Conservation (phyloP, 2,329 filamentous ascomycete species). For the Trichoderma arundinaceum region DNA sequence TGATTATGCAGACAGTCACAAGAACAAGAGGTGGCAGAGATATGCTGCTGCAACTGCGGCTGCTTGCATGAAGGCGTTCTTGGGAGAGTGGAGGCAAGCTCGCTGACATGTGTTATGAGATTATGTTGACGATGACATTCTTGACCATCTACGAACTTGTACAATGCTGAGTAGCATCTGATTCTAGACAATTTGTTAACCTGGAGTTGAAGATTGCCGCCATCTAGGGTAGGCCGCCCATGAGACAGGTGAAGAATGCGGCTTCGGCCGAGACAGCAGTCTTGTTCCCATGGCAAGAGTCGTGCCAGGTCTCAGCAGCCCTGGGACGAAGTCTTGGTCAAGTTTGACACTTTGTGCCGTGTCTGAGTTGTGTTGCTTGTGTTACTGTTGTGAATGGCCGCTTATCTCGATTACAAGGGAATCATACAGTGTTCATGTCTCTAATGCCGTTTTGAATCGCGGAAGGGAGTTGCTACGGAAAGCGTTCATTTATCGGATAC, state of each 20-base stretch:
- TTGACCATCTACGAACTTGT: background rate
- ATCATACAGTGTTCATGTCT: background rate
- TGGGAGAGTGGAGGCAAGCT: conserved; percentile 14
- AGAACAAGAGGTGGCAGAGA: conserved; percentile 44
- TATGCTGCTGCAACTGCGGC: conserved; percentile 33
- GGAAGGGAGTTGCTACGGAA: background rate
- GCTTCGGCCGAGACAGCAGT: background rate
- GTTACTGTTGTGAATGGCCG: no score
- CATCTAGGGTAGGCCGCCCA: no score
- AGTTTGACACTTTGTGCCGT: background rate
- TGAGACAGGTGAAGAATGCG: background rate
- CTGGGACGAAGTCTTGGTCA: background rate
- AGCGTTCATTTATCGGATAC: background rate
- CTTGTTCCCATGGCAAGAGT: background rate
- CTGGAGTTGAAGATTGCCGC: no score
- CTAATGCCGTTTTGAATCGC: background rate
- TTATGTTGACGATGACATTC: background rate
- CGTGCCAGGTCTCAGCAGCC: background rate
- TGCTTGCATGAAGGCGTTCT: conserved; percentile 26
- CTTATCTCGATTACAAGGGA: no score
- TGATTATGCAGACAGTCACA: conserved; percentile 49
- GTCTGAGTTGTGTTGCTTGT: background rate
- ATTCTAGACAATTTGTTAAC: no score
- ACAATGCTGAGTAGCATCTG: no score
- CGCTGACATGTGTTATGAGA: background rate